These are phyloP conservation scores for Syzygium oleosum DNA, from an alignment of 345 rosid species.

Conservation along the genomic window DNA sequence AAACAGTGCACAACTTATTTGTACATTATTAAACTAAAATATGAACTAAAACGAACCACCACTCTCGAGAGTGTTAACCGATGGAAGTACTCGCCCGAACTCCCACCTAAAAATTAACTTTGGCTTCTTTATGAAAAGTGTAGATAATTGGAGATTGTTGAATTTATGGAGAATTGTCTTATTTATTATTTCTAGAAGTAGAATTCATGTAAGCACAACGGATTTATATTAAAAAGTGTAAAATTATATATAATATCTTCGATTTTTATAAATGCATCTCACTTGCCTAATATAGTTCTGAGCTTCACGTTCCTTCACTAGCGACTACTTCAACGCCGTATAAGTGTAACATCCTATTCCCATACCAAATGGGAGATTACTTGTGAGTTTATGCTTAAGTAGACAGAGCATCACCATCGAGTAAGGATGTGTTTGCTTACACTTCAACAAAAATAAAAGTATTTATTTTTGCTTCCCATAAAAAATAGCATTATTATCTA, in stretches of 20 bases:
- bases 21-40: too few relatives aligned
- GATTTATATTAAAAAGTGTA: not conserved
- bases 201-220: not conserved
- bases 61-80: too few relatives aligned
- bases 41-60: too few relatives aligned
- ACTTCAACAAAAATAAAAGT: not conserved
- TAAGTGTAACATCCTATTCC: not conserved
- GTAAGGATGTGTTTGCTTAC: not conserved
- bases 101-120: too few relatives aligned
- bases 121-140: not conserved
- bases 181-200: not conserved
- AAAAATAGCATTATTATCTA: too few relatives aligned
- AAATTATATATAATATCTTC: not conserved
- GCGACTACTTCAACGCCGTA: not conserved
- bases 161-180: not conserved
- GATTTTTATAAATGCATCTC: not conserved
- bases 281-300: not conserved
- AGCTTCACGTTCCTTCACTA: not conserved
- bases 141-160: not conserved
- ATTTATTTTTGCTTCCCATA: too few relatives aligned
- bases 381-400: not conserved
- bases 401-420: not conserved
- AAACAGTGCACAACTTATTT: too few relatives aligned
- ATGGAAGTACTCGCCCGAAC: too few relatives aligned
- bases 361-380: not conserved